These are phyloP conservation scores for Urtica urens DNA, from an alignment of 306 rosid genomes.

Conservation along the genomic window DNA sequence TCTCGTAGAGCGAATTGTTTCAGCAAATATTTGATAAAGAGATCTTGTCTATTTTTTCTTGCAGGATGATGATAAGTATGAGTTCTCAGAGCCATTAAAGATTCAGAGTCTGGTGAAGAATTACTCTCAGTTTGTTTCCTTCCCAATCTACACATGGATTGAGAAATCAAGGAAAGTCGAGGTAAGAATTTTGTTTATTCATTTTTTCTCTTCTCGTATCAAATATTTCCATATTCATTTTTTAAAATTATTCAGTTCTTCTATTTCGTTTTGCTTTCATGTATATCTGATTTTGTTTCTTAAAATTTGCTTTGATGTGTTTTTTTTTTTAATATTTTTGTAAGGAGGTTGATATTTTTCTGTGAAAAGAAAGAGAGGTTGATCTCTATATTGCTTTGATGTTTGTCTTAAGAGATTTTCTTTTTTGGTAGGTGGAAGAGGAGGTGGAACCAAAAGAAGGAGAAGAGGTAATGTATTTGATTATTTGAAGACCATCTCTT, in stretches of 20 bases:
- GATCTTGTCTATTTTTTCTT: slow-evolving; percentile 2
- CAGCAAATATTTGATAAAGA: not conserved
- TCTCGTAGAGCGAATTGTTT: no score
- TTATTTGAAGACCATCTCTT: slow-evolving; percentile 6
- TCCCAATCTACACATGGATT: slow-evolving; percentile 94
- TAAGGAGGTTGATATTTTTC: not conserved
- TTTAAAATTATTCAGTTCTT: not conserved
- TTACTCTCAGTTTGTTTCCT: slow-evolving; percentile 95
- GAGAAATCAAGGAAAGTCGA: slow-evolving; percentile 87
- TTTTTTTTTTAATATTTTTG: not conserved
- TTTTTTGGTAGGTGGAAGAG: slow-evolving; percentile 76
- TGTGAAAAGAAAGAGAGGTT: not conserved
- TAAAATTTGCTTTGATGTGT: not conserved
- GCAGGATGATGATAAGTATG: slow-evolving; percentile 90
- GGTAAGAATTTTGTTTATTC: slow-evolving; percentile 38
- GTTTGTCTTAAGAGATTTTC: slow-evolving; percentile 8
- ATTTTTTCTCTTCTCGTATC: no score
- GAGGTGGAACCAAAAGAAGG: slow-evolving; percentile 94
- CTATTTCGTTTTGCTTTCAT: not conserved
- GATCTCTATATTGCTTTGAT: not conserved
- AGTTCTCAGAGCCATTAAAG: slow-evolving; percentile 72
- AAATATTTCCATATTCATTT: no score
- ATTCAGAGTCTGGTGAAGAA: slow-evolving; percentile 91
- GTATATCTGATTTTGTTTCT: not conserved
- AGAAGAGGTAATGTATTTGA: slow-evolving; percentile 55